Conservation (phyloP, 768 basidiomycete genomes). For the Vararia minispora region DNA sequence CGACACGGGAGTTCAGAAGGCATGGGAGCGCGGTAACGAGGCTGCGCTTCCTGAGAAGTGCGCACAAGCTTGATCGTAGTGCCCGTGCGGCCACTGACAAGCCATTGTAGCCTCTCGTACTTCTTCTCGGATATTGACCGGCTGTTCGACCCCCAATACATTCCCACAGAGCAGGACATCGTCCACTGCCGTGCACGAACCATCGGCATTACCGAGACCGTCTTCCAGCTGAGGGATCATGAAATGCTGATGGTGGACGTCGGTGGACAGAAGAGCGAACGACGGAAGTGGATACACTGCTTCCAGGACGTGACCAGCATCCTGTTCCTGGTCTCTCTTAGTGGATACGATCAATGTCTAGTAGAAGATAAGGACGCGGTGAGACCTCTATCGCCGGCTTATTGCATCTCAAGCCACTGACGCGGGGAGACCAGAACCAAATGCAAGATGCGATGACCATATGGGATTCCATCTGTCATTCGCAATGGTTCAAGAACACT, state of each 20-base stretch:
- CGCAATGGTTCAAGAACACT: conserved; percentile 92
- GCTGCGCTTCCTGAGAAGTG: conserved; percentile 89
- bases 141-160: conserved; percentile 62
- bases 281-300: conserved; percentile 91
- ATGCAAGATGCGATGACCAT: conserved; percentile 99
- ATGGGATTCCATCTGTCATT: conserved; percentile 97
- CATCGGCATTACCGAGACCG: conserved; percentile 85
- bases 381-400: conserved; percentile 21
- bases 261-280: conserved; percentile 87
- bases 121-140: conserved; percentile 75
- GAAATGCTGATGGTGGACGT: conserved; percentile 93
- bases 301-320: conserved; percentile 94
- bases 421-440: conserved; percentile 56
- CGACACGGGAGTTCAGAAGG: conserved; percentile 62
- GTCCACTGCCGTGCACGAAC: conserved; percentile 79
- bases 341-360: conserved; percentile 90
- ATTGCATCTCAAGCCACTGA: neutral
- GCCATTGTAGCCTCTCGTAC: conserved; percentile 43
- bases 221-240: conserved; percentile 66
- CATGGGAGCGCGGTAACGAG: conserved; percentile 80
- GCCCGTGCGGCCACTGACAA: conserved; percentile 4
- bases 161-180: conserved; percentile 80
- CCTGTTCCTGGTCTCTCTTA: conserved; percentile 81
- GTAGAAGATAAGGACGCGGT: conserved; percentile 90
- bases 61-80: conserved; percentile 14